Conservation (phyloP, 2,329 filamentous ascomycete genomes). For the Ceratocystis destructans region DNA sequence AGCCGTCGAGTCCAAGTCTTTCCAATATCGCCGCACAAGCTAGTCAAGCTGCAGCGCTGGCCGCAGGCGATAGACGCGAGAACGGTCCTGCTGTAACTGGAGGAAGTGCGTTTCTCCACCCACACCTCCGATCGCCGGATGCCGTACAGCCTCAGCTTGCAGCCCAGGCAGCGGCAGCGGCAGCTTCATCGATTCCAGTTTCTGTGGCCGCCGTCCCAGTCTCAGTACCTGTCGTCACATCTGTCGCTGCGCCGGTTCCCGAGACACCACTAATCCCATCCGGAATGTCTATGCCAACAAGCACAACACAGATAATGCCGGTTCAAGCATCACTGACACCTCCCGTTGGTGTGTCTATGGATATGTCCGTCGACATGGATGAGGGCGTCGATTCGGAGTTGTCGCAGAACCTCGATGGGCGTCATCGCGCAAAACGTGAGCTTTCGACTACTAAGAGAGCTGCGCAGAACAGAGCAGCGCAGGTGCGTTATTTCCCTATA, state of each 20-base stretch:
- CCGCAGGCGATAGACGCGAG: background rate
- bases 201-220: background rate
- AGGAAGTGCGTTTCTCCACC: background rate
- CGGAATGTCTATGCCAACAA: constrained; percentile 8
- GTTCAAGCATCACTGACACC: background rate
- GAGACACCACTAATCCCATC: constrained; percentile 29
- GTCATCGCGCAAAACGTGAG: constrained; percentile 68
- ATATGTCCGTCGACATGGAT: constrained; percentile 27
- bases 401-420: constrained; percentile 35
- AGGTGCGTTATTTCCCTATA: constrained; percentile 46
- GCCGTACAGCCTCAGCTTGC: background rate
- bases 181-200: background rate
- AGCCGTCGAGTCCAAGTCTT: background rate
- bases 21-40: constrained; percentile 14
- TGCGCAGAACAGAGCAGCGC: constrained; percentile 89
- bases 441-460: constrained; percentile 91
- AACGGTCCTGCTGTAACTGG: background rate
- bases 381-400: background rate
- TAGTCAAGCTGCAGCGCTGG: constrained; percentile 4
- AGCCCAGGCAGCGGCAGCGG: background rate
- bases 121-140: constrained; percentile 1
- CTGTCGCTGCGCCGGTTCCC: constrained; percentile 12
- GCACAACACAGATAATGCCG: background rate
- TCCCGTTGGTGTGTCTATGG: constrained; percentile 9
- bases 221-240: background rate